phyloP scores from a whole-genome alignment of 2,329 filamentous ascomycete genomes.

The Stemphylium lycopersici region DNA sequence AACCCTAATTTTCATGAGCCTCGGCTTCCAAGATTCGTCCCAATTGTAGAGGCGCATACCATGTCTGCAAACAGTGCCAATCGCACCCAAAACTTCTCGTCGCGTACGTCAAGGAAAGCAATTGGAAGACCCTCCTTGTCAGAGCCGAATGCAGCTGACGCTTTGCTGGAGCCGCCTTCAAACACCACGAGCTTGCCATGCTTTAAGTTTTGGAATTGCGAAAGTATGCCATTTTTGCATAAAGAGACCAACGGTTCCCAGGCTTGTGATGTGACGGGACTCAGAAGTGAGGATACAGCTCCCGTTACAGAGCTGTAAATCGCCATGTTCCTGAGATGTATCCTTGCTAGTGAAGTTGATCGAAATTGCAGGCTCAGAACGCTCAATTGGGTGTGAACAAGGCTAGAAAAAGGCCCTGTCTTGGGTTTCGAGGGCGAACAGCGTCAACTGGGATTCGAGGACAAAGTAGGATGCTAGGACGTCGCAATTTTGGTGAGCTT shows the following conservation, averaged over 20 bases:
- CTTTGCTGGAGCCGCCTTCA: constrained; percentile 51
- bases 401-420: neutral
- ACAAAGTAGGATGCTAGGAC: neutral
- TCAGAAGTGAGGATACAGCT: constrained; percentile 50
- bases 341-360: neutral
- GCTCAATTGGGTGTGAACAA: neutral
- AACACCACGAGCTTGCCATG: constrained; percentile 55
- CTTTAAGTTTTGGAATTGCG: constrained; percentile 54
- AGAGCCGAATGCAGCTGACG: constrained; percentile 51
- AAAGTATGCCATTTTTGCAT: constrained; percentile 54
- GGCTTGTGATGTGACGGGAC: constrained; percentile 53
- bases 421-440: neutral
- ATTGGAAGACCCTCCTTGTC: constrained; percentile 51
- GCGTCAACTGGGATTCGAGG: neutral
- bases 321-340: constrained; percentile 32
- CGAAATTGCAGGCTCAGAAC: neutral
- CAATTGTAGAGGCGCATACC: constrained; percentile 45
- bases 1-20: constrained; percentile 55
- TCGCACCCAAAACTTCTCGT: constrained; percentile 73
- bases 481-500: neutral
- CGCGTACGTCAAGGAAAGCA: constrained; percentile 65
- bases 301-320: constrained; percentile 47
- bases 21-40: neutral
- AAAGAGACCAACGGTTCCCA: constrained; percentile 57
- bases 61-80: constrained; percentile 74